A percentile compares a stretch with the other conserved stretches of the same genome.
Conservation (phyloP, 2,329 filamentous ascomycete genomes). For the Claviceps paspali region DNA sequence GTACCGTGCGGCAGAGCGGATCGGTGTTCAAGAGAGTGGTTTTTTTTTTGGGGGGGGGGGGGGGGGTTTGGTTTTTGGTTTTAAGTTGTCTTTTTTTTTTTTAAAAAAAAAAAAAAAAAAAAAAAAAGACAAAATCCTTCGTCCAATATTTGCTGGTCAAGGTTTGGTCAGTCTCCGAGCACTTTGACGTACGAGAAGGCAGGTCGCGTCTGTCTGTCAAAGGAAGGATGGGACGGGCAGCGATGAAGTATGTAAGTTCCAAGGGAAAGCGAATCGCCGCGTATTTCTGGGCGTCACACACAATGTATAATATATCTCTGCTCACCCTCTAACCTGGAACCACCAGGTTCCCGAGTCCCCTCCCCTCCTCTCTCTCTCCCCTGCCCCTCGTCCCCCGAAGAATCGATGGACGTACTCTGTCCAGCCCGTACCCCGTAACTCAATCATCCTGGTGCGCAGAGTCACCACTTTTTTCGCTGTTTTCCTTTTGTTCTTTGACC, state of each 20-base stretch:
- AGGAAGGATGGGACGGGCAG: background rate
- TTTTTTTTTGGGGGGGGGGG: no score
- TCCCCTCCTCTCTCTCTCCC: no score
- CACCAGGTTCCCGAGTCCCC: constrained; percentile 3
- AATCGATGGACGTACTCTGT: constrained; percentile 3
- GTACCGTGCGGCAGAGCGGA: no score
- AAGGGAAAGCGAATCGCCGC: constrained; percentile 1
- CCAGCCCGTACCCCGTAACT: constrained; percentile 1
- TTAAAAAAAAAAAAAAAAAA: background rate
- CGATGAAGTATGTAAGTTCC: background rate
- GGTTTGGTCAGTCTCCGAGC: background rate
- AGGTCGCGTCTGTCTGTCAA: background rate
- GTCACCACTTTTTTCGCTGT: constrained; percentile 1
- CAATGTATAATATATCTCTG: constrained; percentile 9
- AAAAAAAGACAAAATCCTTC: background rate
- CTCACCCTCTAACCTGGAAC: constrained; percentile 5
- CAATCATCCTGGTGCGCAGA: constrained; percentile 3
- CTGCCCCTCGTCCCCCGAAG: no score
- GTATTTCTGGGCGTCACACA: constrained; percentile 4
- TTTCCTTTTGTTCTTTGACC: background rate
- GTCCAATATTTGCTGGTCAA: background rate
- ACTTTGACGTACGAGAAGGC: background rate
- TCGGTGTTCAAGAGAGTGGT: no score
- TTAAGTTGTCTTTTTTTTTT: no score
- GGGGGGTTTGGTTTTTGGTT: no score